Base-by-base conservation (phyloP, 1,139 yeast genomes). In the Geotrichum europaeum region DNA sequence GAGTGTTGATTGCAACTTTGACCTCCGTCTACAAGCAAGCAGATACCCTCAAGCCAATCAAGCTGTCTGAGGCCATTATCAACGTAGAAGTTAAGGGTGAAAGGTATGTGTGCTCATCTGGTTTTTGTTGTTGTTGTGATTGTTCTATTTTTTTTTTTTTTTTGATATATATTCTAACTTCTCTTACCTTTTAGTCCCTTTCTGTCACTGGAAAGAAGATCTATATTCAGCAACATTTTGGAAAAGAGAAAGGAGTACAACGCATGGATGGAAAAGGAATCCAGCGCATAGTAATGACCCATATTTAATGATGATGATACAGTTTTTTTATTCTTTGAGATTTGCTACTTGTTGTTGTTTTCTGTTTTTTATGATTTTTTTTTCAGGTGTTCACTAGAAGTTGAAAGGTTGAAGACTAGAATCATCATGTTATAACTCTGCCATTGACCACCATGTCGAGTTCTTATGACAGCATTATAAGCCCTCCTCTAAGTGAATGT, bases 161-260 rank as follows among this genome's bases (percentile, higher is more conserved):
- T 25, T 25, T 34, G 50, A 20, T 4, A 20, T 15, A 34, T 20
- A 25, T 49, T 25, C 25, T 30, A 10, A 43, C 51, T 22, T 30
- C 45, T 61, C 57, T 32, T 61, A 61, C 56, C 58, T 45, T 40
- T 6, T 51, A 68, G 71, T 55, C 72, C 72, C 1, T 74, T 63
- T 59, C 62, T 63, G 5, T 59, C 60, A 10, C 66, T 74, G 25
- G 77, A 74, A 57, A 66, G 68, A n/a, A 61, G 77, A 40, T 73
- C 76, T 1, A 65, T 68, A 20, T 74, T 74, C 62, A 69, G 68
- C 58, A 72, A 74, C 63, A 60, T 74, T 18, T 57, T 61, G 4
- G 66, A 67, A 7, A 67, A 69, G 51, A 62, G 77, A 32, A 60
- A 66, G 57, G 71, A 67, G 52, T 73, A 63, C 58, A 51, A 65